Evolutionary conservation across 305 asterid species (phyloP), one percentile per base, ranked within the genome.

Genomic region (Striga hermonthica): DNA sequence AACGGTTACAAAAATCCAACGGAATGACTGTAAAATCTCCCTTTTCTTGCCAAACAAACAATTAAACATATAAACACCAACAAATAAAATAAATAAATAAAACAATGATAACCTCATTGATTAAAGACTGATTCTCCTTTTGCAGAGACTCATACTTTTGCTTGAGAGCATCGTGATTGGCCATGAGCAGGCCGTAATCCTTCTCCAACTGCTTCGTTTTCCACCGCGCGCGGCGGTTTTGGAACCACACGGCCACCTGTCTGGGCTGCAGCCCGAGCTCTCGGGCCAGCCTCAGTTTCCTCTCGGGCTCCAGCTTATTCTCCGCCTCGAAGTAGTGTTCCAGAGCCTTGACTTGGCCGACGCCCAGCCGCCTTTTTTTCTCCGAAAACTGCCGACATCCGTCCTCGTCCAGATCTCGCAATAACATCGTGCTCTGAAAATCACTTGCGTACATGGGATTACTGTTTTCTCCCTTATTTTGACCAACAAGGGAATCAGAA

Each of bases 241-340:
- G 98, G 76, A 91, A 91, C 98, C 98, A 91, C 54, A 91, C 88
- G 49, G 98, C 98, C 15, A 91, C 96, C 77, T 91, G 98, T n/a
- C 98, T 71, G n/a, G 98, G 96, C 83, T 91, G 96, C 74, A 91
- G 16, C 0, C 98, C 95, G 9, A 91, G 87, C 35, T 91, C 94
- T 37, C 82, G 84, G 1, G 98, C 98, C 8, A 91, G 85, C 61
- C 83, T 88, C 7, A 81, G 82, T 71, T 91, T 90, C 66, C 97
- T 81, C 55, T 90, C 96, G 1, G 97, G 97, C 44, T 90, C 96
- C 22, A 90, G 93, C 75, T 90, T 90, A 74, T 86, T 88, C 44
- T 90, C 97, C 10, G 84, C 91, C 75, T 90, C 97, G 48, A 91
- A 91, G 65, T 82, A 81, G 76, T 82, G 88, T 86, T 91, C 97